Base-by-base conservation (phyloP, 768 basidiomycete genomes). In the Mycena galericulata region DNA sequence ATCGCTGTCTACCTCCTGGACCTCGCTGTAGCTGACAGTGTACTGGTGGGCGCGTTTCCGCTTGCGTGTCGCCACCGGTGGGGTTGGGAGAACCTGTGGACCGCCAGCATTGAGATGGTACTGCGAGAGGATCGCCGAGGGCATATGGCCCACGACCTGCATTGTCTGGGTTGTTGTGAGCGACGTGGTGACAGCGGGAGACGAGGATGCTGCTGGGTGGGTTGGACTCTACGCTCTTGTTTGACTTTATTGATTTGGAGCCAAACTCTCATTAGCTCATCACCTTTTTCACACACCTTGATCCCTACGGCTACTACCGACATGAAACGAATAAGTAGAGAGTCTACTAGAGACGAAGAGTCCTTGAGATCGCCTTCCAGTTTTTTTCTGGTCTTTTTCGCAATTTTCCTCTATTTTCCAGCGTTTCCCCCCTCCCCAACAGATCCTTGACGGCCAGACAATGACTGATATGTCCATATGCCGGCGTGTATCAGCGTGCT, bases 11-110 rank as follows among this genome's bases (percentile, higher is more conserved):
- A 95, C 87, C 81, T 96, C 94, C 74, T 95, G 90, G 43, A 94
- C 92, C 78, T 95, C 93, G 77, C 91, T 93, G 84, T 94, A 95
- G 83, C 88, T 91, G 79, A 95, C 91, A 26, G 90, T 91, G 79
- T 87, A 92, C 74, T 93, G 91, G 74, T 91, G 90, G 32, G 90
- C 86, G 77, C 93, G 89, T 83, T 94, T 94, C 72, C 93, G 90
- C 82, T 94, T 94, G 84, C 93, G 90, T 70, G 90, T 88, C 51
- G 88, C 82, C 71, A 91, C 83, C 49, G 91, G 88, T 64, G 93
- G 90, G 46, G 92, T 92, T 65, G 89, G 87, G 80, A 92, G 87
- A 73, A 87, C 86, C 75, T 90, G 90, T 76, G 89, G 88, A 75
- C 84, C 85, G 75, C 77, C 76, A 68, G 85, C 78, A 72, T 79